Conservation (phyloP, 2,329 filamentous ascomycete genomes). For the Penicillium nordicum region DNA sequence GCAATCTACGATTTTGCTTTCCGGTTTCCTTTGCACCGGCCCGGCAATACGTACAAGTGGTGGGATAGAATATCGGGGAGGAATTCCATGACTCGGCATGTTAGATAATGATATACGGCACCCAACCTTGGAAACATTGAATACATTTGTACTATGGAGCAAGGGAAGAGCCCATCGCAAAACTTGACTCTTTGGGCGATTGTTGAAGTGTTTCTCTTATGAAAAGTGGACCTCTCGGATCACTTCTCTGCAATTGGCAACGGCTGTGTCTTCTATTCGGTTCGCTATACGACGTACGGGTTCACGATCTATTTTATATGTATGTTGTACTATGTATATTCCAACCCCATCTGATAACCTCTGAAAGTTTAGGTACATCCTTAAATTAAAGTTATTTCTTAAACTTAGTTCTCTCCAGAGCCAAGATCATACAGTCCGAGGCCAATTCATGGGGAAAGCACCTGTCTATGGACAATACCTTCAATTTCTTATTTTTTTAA, state of each 20-base stretch:
- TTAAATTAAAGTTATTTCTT: neutral
- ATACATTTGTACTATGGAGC: neutral
- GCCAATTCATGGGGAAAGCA: neutral
- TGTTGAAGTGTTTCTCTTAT: neutral
- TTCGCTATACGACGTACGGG: neutral
- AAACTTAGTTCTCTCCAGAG: neutral
- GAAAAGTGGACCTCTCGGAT: neutral
- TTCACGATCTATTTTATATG: neutral
- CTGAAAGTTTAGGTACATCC: neutral
- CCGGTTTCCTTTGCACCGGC: neutral
- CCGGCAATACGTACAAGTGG: neutral
- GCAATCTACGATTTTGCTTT: neutral
- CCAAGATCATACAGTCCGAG: neutral
- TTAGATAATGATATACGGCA: neutral
- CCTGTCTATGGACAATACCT: neutral
- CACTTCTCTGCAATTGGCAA: neutral
- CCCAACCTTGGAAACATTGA: neutral
- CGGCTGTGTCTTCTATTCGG: neutral
- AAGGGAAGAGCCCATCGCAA: neutral
- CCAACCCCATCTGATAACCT: neutral
- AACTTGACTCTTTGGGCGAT: neutral
- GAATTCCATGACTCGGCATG: neutral
- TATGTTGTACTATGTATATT: neutral
- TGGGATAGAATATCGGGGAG: neutral
- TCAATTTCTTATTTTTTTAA: too few species aligned